Evolutionary conservation across 1,139 yeast species (phyloP), one percentile per base, ranked within the genome.

Genomic region (Yamadazyma triangularis): DNA sequence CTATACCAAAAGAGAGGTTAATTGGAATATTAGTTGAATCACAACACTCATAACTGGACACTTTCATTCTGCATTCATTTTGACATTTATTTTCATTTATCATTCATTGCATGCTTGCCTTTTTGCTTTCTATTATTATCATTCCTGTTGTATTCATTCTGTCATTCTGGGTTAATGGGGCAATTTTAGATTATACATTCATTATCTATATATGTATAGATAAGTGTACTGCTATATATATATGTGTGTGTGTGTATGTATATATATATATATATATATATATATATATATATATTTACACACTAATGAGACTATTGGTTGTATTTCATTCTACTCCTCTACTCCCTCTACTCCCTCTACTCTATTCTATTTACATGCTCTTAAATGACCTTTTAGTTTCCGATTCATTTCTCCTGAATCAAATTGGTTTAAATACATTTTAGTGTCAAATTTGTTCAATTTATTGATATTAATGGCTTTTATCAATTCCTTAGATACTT

Each of bases 21-120:
- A 44, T 15, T 44, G 48, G 48, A 42, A 42, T 31, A 42, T 44
- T n/a, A n/a, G n/a, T n/a, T n/a, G n/a, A n/a, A n/a, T n/a, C n/a
- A n/a, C n/a, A n/a, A n/a, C n/a, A n/a, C n/a, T n/a, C n/a, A n/a
- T n/a, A n/a, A n/a, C n/a, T n/a, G n/a, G n/a, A n/a, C n/a, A n/a
- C n/a, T n/a, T 28, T 18, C 6, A 18, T 18, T 9, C 9, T 18
- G 6, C 20, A 6, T 18, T 18, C 20, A 18, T 18, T 18, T 18
- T 18, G 9, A 18, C 9, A 6, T 9, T 18, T 18, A 7, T 18
- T 9, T 7, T 18, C 20, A 6, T 18, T 18, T 18, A 18, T 18
- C 20, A 18, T 18, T 18, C 20, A 6, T 18, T 18, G 20, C 20
- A 18, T 18, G 20, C 9, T 18, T 18, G 20, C 20, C 9, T 18